phyloP scores from a whole-genome alignment of 495 filamentous ascomycete species.

The Aspergillus nanangensis region DNA sequence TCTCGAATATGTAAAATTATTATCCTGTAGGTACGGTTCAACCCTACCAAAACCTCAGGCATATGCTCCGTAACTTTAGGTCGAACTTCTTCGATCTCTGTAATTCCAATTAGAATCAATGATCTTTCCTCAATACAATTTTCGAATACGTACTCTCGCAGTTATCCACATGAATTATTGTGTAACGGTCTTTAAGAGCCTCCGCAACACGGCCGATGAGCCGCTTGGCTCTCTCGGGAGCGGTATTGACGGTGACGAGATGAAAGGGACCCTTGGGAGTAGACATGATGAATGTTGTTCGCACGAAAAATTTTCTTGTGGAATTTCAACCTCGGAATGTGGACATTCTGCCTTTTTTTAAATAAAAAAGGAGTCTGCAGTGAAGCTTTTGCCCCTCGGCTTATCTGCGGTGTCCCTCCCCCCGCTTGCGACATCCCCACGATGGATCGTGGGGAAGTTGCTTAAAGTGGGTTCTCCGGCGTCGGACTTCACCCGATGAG shows the following conservation, averaged over 20 bases:
- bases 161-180: constrained; percentile 55
- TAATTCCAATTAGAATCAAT: constrained; percentile 2
- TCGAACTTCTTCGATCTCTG: constrained; percentile 50
- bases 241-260: constrained; percentile 66
- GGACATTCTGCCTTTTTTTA: not conserved
- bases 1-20: constrained; percentile 2
- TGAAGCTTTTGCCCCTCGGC: not conserved
- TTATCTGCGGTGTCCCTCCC: not conserved
- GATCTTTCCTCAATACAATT: too few species aligned
- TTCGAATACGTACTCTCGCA: constrained; percentile 40
- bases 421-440: constrained; percentile 11
- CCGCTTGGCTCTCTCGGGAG: constrained; percentile 57
- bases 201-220: constrained; percentile 58
- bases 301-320: not conserved
- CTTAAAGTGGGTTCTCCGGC: not conserved
- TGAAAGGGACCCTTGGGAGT: constrained; percentile 54
- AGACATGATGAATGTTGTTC: constrained; percentile 23
- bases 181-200: constrained; percentile 54
- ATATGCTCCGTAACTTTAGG: constrained; percentile 43
- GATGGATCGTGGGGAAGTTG: constrained; percentile 11
- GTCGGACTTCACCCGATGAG: constrained; percentile 9
- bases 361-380: not conserved
- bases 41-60: constrained; percentile 46
- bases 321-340: not conserved
- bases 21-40: not conserved